phyloP scores from a whole-genome alignment of 2,329 filamentous ascomycete species.

The Fusarium sp. region DNA sequence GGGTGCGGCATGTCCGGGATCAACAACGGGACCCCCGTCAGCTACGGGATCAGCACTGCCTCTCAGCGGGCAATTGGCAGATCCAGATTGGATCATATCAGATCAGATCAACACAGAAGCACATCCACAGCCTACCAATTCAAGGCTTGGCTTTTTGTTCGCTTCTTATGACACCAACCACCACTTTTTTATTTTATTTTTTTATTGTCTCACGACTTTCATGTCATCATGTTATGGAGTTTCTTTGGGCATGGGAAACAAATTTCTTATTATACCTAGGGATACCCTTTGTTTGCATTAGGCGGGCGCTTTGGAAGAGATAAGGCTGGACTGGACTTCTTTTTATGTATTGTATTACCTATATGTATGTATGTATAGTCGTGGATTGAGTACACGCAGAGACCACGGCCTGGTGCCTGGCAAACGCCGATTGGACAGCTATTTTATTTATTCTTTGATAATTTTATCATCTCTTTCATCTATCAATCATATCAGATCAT shows the following conservation, averaged over 20 bases:
- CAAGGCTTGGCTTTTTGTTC: slow-evolving; percentile 10
- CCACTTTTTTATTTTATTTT: slow-evolving; percentile 8
- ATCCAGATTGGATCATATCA: not conserved
- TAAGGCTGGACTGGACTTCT: too few relatives aligned
- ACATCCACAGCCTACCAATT: slow-evolving; percentile 29
- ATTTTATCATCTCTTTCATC: not conserved
- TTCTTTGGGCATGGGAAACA: slow-evolving; percentile 13
- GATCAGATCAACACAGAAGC: slow-evolving; percentile 10
- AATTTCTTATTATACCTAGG: slow-evolving; percentile 26
- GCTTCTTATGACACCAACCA: slow-evolving; percentile 10
- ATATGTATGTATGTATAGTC: not conserved
- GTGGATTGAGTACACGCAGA: slow-evolving; percentile 33
- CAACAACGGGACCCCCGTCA: slow-evolving; percentile 38
- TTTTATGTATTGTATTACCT: slow-evolving; percentile 1
- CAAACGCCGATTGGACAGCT: slow-evolving; percentile 13
- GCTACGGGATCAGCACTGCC: slow-evolving; percentile 41
- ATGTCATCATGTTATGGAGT: slow-evolving; percentile 28
- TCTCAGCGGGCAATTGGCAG: slow-evolving; percentile 18
- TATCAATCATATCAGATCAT: not conserved
- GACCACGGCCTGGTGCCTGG: slow-evolving; percentile 41
- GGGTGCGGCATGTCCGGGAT: slow-evolving; percentile 38
- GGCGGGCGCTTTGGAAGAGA: slow-evolving; percentile 22
- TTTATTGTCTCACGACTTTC: slow-evolving; percentile 5
- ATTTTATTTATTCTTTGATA: not conserved
- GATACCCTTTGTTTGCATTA: slow-evolving; percentile 35